These are phyloP conservation scores for Trichoderma sp. DNA, from an alignment of 2,329 filamentous ascomycete genomes.

Conservation along the genomic window DNA sequence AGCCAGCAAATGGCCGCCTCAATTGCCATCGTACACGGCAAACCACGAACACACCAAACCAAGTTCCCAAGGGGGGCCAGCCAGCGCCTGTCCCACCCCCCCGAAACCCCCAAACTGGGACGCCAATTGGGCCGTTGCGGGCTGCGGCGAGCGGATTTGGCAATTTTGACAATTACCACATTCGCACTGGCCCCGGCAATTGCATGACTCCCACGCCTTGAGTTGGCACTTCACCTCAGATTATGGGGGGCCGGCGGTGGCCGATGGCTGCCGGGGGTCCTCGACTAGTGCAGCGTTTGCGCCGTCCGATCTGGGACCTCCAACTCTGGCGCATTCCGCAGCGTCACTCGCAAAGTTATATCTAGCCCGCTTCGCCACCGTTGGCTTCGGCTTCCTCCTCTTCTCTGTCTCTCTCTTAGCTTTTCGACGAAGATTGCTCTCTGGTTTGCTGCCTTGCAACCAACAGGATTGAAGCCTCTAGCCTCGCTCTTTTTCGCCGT, in stretches of 20 bases:
- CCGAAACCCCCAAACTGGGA: background rate
- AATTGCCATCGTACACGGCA: background rate
- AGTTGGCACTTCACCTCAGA: background rate
- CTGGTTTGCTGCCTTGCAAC: background rate
- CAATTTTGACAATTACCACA: slow-evolving; percentile 8
- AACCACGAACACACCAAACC: background rate
- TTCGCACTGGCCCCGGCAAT: slow-evolving; percentile 4
- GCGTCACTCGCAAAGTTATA: background rate
- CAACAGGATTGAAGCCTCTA: background rate
- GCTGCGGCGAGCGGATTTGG: slow-evolving; percentile 14
- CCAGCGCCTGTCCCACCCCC: background rate
- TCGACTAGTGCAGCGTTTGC: slow-evolving; percentile 1
- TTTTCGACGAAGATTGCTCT: background rate
- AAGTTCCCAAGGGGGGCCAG: background rate
- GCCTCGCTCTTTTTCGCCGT: background rate
- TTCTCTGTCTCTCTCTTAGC: background rate
- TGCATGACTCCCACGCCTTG: slow-evolving; percentile 10
- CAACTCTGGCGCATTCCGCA: background rate
- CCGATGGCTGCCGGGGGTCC: slow-evolving; percentile 14
- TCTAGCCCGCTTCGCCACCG: slow-evolving; percentile 8
- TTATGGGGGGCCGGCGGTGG: slow-evolving; percentile 12
- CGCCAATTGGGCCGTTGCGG: slow-evolving; percentile 1
- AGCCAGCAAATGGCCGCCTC: background rate
- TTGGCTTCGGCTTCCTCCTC: background rate
- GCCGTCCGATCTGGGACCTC: background rate